A percentile compares a stretch with the other conserved stretches of the same genome.
Evolutionary conservation across 2,329 filamentous ascomycete species (phyloP).

Genomic region (Annulohypoxylon truncatum): DNA sequence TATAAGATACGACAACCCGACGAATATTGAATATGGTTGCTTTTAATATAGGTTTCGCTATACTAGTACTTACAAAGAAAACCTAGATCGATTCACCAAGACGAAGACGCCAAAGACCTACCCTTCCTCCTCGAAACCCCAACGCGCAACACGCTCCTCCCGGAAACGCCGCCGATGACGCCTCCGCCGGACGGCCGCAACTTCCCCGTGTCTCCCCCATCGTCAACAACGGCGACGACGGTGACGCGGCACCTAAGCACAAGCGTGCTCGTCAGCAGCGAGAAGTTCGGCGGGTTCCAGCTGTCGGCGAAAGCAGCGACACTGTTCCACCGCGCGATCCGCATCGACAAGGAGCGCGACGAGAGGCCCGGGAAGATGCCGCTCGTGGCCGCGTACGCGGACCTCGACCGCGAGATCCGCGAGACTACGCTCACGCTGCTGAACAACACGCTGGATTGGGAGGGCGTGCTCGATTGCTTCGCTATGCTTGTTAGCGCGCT

Average conservation of each 20-base stretch:
- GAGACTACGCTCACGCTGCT: conserved; percentile 45
- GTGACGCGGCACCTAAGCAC: conserved; percentile 36
- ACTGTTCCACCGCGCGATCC: conserved; percentile 49
- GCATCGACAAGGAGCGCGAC: conserved; percentile 46
- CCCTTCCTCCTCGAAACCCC: conserved; percentile 51
- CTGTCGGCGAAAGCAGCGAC: conserved; percentile 49
- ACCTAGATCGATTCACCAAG: conserved; percentile 49
- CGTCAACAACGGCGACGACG: background rate
- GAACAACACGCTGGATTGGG: conserved; percentile 47
- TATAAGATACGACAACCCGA: too few species aligned
- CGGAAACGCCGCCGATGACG: conserved; percentile 44
- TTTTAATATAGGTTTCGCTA: too few species aligned
- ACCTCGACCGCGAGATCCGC: conserved; percentile 48
- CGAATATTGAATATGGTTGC: too few species aligned
- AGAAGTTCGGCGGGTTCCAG: conserved; percentile 46
- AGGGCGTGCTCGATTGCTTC: conserved; percentile 49
- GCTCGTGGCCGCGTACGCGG: conserved; percentile 43
- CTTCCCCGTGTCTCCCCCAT: conserved; percentile 12
- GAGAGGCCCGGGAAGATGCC: conserved; percentile 43
- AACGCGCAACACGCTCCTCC: conserved; percentile 45
- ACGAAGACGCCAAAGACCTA: conserved; percentile 45
- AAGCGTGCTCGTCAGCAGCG: conserved; percentile 39
- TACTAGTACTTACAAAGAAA: conserved; percentile 2
- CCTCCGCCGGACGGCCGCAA: conserved; percentile 6
- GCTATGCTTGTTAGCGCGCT: conserved; percentile 51